Conservation (phyloP, 306 rosid species). For the Dicorynia guianensis region DNA sequence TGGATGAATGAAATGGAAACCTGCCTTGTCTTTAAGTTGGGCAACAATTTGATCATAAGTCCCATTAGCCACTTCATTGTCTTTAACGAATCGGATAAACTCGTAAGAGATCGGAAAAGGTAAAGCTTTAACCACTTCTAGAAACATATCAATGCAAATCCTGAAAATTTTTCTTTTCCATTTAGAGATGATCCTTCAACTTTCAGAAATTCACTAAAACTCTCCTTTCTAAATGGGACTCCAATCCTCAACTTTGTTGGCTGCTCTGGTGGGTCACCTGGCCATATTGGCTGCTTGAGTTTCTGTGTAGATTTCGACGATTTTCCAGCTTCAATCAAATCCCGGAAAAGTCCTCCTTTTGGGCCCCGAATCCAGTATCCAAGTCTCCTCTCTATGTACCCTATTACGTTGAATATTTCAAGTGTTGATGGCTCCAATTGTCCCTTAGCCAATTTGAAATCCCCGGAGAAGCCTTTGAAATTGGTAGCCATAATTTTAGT, state of each 20-base stretch:
- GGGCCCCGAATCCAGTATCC: not conserved
- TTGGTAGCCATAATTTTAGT: not conserved
- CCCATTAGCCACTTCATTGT: not conserved
- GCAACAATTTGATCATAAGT: constrained; percentile 32
- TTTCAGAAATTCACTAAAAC: constrained; percentile 10
- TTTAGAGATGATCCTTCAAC: not conserved
- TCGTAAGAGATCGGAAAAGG: constrained; percentile 40
- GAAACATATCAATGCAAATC: constrained; percentile 45
- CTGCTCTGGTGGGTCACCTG: too few relatives aligned
- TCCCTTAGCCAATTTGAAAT: constrained; percentile 38
- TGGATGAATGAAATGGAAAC: constrained; percentile 1
- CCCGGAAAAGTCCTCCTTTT: constrained; percentile 13
- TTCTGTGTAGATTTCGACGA: not conserved
- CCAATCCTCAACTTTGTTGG: too few relatives aligned
- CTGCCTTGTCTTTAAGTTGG: constrained; percentile 15
- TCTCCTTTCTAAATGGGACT: too few relatives aligned
- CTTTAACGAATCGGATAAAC: not conserved
- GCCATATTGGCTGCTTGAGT: constrained; percentile 36
- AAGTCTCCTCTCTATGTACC: not conserved
- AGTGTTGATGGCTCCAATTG: not conserved
- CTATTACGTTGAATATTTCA: not conserved
- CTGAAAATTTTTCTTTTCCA: constrained; percentile 31
- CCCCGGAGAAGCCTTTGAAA: constrained; percentile 45
- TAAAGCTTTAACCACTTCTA: constrained; percentile 29
- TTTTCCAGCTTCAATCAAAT: not conserved